Conservation (phyloP, 2,329 filamentous ascomycete species). For the Coniochaeta sp. region DNA sequence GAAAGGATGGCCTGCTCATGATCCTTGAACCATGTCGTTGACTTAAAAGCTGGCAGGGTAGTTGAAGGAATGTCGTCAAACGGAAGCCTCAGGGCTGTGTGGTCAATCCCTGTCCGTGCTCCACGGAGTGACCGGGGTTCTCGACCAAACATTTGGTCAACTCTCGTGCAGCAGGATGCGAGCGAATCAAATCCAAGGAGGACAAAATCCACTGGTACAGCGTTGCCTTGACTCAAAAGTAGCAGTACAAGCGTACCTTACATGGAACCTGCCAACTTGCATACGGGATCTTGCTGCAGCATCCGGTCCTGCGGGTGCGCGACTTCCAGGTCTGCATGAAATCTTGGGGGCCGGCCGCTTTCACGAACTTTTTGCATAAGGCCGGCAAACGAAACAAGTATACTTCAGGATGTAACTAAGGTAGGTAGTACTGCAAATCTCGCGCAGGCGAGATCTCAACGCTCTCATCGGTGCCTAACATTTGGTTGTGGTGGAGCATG, state of each 20-base stretch:
- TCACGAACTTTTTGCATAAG: not conserved
- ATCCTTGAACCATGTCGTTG: conserved; percentile 18
- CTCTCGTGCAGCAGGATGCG: conserved; percentile 9
- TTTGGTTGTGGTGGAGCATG: no score
- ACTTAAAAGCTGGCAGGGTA: conserved; percentile 10
- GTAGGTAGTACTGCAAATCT: no score
- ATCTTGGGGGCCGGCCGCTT: not conserved
- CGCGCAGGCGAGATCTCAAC: no score
- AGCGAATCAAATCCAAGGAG: conserved; percentile 12
- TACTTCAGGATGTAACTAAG: no score
- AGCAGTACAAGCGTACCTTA: not conserved
- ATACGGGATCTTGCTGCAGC: not conserved
- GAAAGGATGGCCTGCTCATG: conserved; percentile 24
- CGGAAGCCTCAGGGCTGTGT: conserved; percentile 7
- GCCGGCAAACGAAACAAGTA: not conserved
- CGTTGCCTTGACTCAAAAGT: not conserved
- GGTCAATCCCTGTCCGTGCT: conserved; percentile 18
- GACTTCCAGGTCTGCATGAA: not conserved
- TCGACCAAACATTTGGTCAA: conserved; percentile 6
- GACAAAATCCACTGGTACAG: conserved; percentile 9
- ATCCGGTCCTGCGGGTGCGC: not conserved
- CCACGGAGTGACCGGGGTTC: conserved; percentile 9
- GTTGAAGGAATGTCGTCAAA: conserved; percentile 26
- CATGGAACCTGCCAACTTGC: not conserved
- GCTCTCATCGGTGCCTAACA: no score